These are phyloP conservation scores for Russula earlei DNA, from an alignment of 768 basidiomycete genomes.

Conservation along the genomic window DNA sequence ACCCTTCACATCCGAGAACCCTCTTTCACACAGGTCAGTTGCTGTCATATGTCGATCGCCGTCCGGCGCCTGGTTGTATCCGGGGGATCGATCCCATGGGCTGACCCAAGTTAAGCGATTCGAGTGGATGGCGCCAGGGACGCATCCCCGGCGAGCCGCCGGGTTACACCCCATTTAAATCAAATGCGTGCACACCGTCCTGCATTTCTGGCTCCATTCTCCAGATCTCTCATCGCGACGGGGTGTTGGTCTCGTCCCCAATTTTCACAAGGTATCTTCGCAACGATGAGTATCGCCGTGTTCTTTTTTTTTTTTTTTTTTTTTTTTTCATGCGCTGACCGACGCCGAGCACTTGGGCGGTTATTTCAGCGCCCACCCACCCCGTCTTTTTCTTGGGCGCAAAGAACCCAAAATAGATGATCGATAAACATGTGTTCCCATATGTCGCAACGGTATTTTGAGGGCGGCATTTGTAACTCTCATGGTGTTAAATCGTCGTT, in stretches of 20 bases:
- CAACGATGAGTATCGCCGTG: too few relatives aligned
- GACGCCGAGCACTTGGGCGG: background rate
- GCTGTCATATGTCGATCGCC: background rate
- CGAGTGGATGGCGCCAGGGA: background rate
- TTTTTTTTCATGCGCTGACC: background rate
- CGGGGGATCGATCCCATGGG: too few relatives aligned
- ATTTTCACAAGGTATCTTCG: constrained; percentile 10
- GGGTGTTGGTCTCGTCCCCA: background rate
- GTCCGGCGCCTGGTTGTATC: background rate
- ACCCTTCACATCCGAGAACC: constrained; percentile 11
- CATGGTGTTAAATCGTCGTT: too few relatives aligned
- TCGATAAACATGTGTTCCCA: background rate
- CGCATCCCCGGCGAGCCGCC: background rate
- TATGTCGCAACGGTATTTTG: too few relatives aligned
- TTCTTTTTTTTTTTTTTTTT: too few relatives aligned
- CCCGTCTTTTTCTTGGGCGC: background rate
- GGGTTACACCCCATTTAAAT: background rate
- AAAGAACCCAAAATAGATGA: constrained; percentile 1
- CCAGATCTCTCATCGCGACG: background rate
- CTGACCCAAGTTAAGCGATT: background rate
- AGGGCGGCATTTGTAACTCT: too few relatives aligned
- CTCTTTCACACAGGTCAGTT: background rate
- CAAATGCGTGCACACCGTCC: background rate
- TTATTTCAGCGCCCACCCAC: background rate
- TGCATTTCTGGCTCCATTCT: constrained; percentile 7